Percentiles rank a stretch among this genome's conserved stretches.
Conservation (phyloP, 441 rosid genomes). For the Cnidoscolus chayamansa region DNA sequence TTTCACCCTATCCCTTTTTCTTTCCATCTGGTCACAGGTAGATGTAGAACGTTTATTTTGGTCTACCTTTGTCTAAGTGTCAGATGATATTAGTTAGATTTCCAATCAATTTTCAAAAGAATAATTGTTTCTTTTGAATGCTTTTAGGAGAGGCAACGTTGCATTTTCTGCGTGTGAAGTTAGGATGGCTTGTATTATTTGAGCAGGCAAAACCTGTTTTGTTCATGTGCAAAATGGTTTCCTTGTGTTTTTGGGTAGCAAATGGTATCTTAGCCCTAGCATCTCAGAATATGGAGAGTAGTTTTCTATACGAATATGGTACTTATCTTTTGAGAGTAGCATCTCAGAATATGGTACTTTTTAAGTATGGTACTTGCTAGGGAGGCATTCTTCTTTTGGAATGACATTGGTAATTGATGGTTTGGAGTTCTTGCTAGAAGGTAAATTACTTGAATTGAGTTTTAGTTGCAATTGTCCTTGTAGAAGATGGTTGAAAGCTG, state of each 20-base stretch:
- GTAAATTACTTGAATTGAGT: background rate
- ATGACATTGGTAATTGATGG: background rate
- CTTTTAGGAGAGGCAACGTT: background rate
- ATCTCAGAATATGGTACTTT: background rate
- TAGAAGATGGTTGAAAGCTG: background rate
- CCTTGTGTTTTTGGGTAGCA: background rate
- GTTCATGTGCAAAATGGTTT: background rate
- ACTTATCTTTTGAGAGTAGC: background rate
- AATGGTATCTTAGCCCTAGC: background rate
- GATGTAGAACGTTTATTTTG: slow-evolving; percentile 13
- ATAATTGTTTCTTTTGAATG: background rate
- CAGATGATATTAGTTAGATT: background rate
- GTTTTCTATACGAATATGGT: background rate
- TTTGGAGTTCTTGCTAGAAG: background rate
- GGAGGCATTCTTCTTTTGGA: background rate
- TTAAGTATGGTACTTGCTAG: background rate
- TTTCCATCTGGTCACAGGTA: slow-evolving; percentile 65
- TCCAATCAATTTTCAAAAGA: background rate
- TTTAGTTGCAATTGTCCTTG: background rate
- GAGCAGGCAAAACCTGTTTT: background rate
- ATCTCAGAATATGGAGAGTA: background rate
- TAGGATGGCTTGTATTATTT: background rate
- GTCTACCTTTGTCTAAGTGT: background rate
- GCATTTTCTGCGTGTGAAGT: background rate
- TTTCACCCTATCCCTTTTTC: slow-evolving; percentile 52